A percentile compares a stretch with the other conserved stretches of the same genome.
These are phyloP conservation scores for Phytophthora constricta DNA, from an alignment of 352 stramenopile species.

Conservation along the genomic window DNA sequence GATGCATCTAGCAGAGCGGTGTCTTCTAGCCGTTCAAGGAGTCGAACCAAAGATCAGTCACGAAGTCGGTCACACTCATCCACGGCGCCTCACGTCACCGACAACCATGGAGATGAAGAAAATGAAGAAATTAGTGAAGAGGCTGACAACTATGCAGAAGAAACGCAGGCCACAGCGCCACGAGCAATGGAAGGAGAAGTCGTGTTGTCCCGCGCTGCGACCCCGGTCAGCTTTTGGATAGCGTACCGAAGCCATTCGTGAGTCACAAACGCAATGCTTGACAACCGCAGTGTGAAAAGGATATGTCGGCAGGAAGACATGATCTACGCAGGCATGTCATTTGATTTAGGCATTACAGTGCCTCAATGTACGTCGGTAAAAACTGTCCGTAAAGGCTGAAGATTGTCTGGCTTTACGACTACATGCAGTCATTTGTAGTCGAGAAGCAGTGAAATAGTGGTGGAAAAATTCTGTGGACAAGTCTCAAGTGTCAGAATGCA, in stretches of 20 bases:
- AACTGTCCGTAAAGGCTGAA: too few species aligned
- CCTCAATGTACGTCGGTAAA: too few species aligned
- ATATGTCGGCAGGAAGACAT: too few species aligned
- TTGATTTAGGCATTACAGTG: too few species aligned
- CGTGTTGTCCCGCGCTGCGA: conserved; percentile 1
- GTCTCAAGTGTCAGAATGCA: too few species aligned
- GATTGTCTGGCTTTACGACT: too few species aligned
- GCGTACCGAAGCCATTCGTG: conserved; percentile 1
- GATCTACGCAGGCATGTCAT: too few species aligned
- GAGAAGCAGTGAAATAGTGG: too few species aligned
- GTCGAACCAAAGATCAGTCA: conserved; percentile 6
- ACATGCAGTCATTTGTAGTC: too few species aligned
- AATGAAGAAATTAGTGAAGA: background rate
- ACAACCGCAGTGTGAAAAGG: background rate
- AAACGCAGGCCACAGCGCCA: background rate
- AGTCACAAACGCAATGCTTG: conserved; percentile 1
- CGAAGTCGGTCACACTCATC: background rate
- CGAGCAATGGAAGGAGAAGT: conserved; percentile 8
- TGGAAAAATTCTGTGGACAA: too few species aligned
- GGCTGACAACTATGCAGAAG: background rate
- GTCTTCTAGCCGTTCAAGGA: background rate
- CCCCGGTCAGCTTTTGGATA: conserved; percentile 4
- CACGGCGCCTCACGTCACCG: background rate
- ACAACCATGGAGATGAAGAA: conserved; percentile 4
- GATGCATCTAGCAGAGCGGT: background rate